These are phyloP conservation scores for Trypanosoma conorhini DNA, from an alignment of 208 protist genomes.

Conservation along the genomic window DNA sequence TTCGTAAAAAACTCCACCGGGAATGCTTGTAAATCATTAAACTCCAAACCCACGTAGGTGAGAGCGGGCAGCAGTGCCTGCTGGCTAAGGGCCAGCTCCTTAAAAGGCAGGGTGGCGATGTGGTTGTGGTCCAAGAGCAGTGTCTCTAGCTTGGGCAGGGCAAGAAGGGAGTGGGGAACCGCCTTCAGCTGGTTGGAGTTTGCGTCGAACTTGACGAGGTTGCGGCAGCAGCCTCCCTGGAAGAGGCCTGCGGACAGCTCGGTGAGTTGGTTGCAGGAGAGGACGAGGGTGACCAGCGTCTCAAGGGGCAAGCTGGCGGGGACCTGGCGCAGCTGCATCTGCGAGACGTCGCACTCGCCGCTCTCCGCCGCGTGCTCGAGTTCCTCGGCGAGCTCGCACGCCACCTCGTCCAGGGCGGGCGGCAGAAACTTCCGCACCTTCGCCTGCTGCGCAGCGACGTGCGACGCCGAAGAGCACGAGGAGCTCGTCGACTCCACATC, in stretches of 20 bases:
- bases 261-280: conserved; percentile 62
- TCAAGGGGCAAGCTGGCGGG: conserved; percentile 41
- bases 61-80: conserved; percentile 52
- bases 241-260: conserved; percentile 51
- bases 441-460: background rate
- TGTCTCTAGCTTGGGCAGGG: conserved; percentile 58
- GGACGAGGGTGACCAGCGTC: conserved; percentile 42
- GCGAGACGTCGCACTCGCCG: conserved; percentile 65
- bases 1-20: conserved; percentile 64
- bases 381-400: conserved; percentile 46
- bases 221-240: conserved; percentile 29
- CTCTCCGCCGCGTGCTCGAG: conserved; percentile 41
- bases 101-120: conserved; percentile 30
- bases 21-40: conserved; percentile 61
- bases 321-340: conserved; percentile 39
- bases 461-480: background rate
- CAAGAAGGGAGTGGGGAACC: conserved; percentile 66
- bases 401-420: conserved; percentile 3
- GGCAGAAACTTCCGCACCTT: conserved; percentile 5
- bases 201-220: conserved; percentile 54
- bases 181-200: conserved; percentile 65
- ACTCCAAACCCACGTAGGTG: conserved; percentile 61
- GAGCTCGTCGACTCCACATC: background rate
- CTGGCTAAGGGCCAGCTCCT: conserved; percentile 9
- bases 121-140: conserved; percentile 75